phyloP scores from a whole-genome alignment of 1,284 basidiomycete genomes.

The Puccinia coronata region DNA sequence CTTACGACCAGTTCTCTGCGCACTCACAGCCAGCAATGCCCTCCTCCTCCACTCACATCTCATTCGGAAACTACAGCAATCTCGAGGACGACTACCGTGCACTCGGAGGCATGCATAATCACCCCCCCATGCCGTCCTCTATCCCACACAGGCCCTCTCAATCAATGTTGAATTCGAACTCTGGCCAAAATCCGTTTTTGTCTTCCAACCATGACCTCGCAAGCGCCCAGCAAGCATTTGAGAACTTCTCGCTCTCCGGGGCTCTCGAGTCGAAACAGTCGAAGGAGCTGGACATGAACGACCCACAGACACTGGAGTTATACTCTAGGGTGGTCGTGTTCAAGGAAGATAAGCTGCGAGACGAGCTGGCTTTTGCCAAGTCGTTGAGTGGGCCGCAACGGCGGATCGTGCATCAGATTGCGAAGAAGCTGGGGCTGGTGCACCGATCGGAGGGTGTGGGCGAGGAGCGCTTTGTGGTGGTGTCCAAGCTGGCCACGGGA shows the following conservation, averaged over 20 bases:
- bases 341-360: slow-evolving; percentile 96
- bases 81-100: slow-evolving; percentile 9
- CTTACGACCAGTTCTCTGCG: slow-evolving; percentile 14
- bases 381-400: slow-evolving; percentile 81
- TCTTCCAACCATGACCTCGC: neutral
- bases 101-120: slow-evolving; percentile 1
- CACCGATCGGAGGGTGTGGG: slow-evolving; percentile 92
- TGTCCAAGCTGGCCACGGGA: slow-evolving; percentile 65
- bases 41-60: slow-evolving; percentile 12
- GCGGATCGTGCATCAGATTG: slow-evolving; percentile 89
- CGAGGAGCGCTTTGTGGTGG: slow-evolving; percentile 87
- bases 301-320: slow-evolving; percentile 90
- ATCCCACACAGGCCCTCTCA: neutral
- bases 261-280: slow-evolving; percentile 58
- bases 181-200: neutral
- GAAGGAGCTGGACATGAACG: slow-evolving; percentile 87
- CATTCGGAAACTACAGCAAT: slow-evolving; percentile 6
- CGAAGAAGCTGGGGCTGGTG: slow-evolving; percentile 90
- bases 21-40: slow-evolving; percentile 12
- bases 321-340: slow-evolving; percentile 95
- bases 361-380: slow-evolving; percentile 91
- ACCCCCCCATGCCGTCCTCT: neutral
- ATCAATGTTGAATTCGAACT: slow-evolving; percentile 14
- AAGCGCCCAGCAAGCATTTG: slow-evolving; percentile 61
- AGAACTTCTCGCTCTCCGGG: slow-evolving; percentile 64